Percentiles rank a stretch among this genome's conserved stretches.
Conservation (phyloP, 2,329 filamentous ascomycete species). For the Cytospora mali region DNA sequence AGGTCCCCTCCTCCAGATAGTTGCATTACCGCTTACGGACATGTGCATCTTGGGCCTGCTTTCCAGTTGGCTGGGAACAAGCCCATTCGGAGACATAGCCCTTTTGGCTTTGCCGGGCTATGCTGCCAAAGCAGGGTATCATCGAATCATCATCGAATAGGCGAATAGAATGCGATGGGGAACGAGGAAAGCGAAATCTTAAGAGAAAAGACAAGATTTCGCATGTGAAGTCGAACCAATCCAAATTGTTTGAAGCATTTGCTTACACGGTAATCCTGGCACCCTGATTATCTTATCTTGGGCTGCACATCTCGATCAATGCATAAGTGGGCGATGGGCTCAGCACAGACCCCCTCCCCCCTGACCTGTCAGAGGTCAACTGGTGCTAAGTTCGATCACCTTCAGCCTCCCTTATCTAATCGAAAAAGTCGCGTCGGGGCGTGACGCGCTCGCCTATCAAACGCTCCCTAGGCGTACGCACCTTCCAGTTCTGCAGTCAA, state of each 20-base stretch:
- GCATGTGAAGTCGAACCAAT: too few species aligned
- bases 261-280: too few species aligned
- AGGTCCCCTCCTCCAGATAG: neutral
- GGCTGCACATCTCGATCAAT: too few species aligned
- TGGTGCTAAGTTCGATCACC: neutral
- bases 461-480: neutral
- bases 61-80: slow-evolving; percentile 16
- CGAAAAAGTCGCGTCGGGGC: slow-evolving; percentile 17
- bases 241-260: too few species aligned
- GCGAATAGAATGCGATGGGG: neutral
- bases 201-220: too few species aligned
- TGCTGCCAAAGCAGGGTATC: neutral
- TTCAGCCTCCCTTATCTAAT: slow-evolving; percentile 18
- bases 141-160: too few species aligned
- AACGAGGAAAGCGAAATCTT: neutral
- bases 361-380: too few species aligned
- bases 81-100: neutral
- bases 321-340: too few species aligned
- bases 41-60: slow-evolving; percentile 14
- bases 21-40: slow-evolving; percentile 21
- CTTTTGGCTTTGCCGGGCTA: neutral
- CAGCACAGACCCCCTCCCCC: neutral
- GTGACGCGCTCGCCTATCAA: slow-evolving; percentile 10
- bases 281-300: too few species aligned
- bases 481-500: neutral